phyloP scores from a whole-genome alignment of 148 eudicot genomes.

The Rhododendron griersonianum region DNA sequence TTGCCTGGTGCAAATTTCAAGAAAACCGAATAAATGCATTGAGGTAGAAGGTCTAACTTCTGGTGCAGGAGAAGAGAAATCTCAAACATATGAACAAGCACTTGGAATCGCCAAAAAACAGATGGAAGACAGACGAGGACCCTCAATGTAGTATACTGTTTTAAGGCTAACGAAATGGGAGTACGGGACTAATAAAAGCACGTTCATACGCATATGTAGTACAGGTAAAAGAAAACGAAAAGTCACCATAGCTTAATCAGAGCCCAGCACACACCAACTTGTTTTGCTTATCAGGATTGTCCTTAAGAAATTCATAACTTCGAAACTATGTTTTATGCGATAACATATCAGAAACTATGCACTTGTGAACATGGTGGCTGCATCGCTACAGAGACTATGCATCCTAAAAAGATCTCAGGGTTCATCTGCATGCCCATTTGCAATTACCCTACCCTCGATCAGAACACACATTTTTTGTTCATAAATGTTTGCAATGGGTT shows the following conservation, averaged over 20 bases:
- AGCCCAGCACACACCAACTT: background rate
- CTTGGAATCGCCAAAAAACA: background rate
- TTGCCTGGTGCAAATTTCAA: conserved; percentile 30
- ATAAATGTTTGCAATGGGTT: background rate
- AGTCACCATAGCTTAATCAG: background rate
- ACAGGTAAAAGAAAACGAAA: background rate
- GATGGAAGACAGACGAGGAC: background rate
- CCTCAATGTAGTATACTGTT: background rate
- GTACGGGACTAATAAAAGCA: background rate
- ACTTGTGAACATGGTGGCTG: background rate
- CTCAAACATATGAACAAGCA: background rate
- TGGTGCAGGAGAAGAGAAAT: background rate
- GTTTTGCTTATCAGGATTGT: background rate
- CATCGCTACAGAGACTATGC: background rate
- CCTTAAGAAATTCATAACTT: background rate
- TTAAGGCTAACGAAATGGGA: background rate
- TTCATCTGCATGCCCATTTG: background rate
- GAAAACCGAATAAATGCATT: background rate
- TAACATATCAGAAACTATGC: background rate
- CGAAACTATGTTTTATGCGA: no score
- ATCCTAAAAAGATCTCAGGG: background rate
- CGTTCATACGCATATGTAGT: background rate
- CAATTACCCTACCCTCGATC: background rate
- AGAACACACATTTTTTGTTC: background rate
- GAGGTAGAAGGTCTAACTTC: background rate